Conservation (phyloP, 768 basidiomycete species). For the Kwoniella mangroviensis region DNA sequence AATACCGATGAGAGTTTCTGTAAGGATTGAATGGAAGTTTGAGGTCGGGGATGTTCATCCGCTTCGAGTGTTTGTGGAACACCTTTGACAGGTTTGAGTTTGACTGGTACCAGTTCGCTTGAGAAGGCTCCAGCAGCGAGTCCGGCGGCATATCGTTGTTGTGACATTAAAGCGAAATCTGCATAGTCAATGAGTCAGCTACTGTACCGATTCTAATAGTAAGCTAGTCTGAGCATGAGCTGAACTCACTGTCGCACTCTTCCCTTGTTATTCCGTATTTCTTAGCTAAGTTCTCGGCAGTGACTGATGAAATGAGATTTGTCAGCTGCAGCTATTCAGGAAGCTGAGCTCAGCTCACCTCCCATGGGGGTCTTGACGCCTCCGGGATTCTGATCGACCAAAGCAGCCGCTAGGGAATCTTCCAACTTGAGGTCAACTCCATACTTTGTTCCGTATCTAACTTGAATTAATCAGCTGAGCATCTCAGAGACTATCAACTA, state of each 20-base stretch:
- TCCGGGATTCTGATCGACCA: constrained; percentile 59
- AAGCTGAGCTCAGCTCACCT: constrained; percentile 35
- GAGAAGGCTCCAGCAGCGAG: constrained; percentile 53
- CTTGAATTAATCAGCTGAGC: neutral
- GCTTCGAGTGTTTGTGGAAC: constrained; percentile 40
- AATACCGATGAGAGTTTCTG: constrained; percentile 56
- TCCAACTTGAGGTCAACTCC: constrained; percentile 59
- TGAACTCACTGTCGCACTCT: constrained; percentile 55
- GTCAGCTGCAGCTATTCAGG: constrained; percentile 4
- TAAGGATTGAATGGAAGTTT: constrained; percentile 54
- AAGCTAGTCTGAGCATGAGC: no score
- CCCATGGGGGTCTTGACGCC: constrained; percentile 56
- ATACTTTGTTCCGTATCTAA: constrained; percentile 57
- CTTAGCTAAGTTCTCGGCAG: constrained; percentile 60
- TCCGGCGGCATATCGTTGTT: constrained; percentile 55
- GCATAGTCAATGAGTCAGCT: neutral
- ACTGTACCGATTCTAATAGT: neutral
- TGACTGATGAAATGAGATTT: constrained; percentile 35
- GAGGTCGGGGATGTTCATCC: constrained; percentile 59
- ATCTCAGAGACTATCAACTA: neutral
- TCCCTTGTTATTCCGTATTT: constrained; percentile 59
- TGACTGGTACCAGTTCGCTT: constrained; percentile 47
- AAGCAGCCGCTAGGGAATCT: constrained; percentile 58
- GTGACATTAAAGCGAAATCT: constrained; percentile 57
- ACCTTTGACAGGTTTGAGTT: constrained; percentile 47